phyloP scores from a whole-genome alignment of 148 eudicot species.

The Heliosperma pusillum region DNA sequence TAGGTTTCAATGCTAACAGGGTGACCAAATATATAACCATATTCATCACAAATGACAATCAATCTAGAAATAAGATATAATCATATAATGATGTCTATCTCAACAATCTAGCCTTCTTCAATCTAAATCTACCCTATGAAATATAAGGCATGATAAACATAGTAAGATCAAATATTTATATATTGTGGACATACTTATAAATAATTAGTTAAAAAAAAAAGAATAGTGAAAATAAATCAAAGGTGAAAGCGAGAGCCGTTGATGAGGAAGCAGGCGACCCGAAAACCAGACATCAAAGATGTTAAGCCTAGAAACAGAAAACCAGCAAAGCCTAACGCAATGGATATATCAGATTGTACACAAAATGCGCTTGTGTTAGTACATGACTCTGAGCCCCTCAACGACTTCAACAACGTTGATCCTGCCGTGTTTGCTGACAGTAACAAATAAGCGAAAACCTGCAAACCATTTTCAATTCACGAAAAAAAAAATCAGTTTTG shows the following conservation, averaged over 20 bases:
- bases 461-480: constrained; percentile 8
- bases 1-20: no score
- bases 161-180: constrained; percentile 1
- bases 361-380: constrained; percentile 49
- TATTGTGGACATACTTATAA: neutral
- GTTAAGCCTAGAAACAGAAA: constrained; percentile 61
- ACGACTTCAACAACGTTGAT: constrained; percentile 49
- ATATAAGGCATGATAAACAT: neutral
- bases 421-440: constrained; percentile 75
- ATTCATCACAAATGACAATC: neutral
- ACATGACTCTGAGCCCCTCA: constrained; percentile 54
- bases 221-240: constrained; percentile 18
- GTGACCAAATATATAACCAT: no score
- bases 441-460: constrained; percentile 73
- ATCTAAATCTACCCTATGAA: neutral
- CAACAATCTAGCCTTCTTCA: neutral
- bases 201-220: neutral
- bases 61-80: neutral
- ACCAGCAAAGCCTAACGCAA: constrained; percentile 75
- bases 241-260: constrained; percentile 73
- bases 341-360: constrained; percentile 63
- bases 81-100: neutral
- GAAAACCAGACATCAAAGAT: constrained; percentile 71
- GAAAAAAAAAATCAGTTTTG: neutral
- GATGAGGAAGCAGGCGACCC: constrained; percentile 62